Percentiles rank a stretch among this genome's conserved stretches.
Evolutionary conservation across 2,329 filamentous ascomycete genomes (phyloP).

Genomic region (Cladosporium sp.): DNA sequence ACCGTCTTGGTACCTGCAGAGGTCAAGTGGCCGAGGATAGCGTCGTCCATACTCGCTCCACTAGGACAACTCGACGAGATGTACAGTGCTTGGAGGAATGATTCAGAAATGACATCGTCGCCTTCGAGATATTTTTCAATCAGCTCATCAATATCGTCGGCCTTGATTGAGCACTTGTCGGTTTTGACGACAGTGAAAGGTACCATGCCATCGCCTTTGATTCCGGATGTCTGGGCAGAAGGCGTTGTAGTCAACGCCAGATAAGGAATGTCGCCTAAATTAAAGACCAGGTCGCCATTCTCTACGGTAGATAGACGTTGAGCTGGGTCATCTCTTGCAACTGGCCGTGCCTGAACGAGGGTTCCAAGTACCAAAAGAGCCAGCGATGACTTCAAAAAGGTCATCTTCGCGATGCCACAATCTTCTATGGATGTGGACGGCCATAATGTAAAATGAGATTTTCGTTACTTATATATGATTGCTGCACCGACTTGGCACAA

Average conservation of each 20-base stretch:
- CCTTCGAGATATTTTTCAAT: slow-evolving; percentile 23
- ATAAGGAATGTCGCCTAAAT: background rate
- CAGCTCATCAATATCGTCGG: background rate
- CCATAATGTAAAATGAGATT: background rate
- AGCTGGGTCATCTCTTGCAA: background rate
- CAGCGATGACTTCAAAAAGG: background rate
- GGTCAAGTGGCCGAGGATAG: slow-evolving; percentile 13
- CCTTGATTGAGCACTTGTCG: background rate
- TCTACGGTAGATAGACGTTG: background rate
- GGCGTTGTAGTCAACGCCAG: background rate
- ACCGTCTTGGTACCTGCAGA: background rate
- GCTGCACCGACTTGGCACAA: background rate
- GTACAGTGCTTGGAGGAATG: slow-evolving; percentile 30
- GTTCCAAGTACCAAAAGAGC: background rate
- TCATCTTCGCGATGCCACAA: background rate
- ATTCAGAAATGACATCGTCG: slow-evolving; percentile 36
- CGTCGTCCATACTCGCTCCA: slow-evolving; percentile 21
- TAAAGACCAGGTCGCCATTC: background rate
- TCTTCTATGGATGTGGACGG: background rate
- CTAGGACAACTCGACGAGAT: slow-evolving; percentile 28
- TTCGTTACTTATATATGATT: background rate
- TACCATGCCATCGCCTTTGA: background rate
- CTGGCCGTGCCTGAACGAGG: background rate
- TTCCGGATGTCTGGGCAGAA: background rate
- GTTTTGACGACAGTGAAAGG: background rate